Base-by-base conservation (phyloP, 495 filamentous ascomycete species). In the Margaritispora aquatica region DNA sequence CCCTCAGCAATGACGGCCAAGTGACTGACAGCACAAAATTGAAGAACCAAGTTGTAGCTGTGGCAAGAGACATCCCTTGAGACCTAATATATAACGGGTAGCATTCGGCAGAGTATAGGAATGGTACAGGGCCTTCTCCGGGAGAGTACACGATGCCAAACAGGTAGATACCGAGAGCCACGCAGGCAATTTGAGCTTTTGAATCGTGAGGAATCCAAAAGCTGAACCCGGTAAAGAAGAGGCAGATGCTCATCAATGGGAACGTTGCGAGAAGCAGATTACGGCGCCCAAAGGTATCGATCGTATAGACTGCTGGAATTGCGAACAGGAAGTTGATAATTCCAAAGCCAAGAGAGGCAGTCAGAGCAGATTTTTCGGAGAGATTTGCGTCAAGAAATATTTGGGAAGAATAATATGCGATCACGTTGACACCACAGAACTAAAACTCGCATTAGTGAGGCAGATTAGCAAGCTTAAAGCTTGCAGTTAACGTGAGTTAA, bases 371-470 rank as follows among this genome's bases (percentile, higher is more conserved):
- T 34, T 34, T 5, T 13, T 34, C 29, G 29, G 5, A 34, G 5
- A 34, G 5, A 13, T 34, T 34, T 34, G 29, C 29, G 13, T 34
- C 29, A 34, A 34, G 29, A 34, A 34, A 5, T 34, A 34, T 34
- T 34, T 88, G 87, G 0, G 85, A 85, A 0, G 82, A 87, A 72
- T 94, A 96, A 76, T 92, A 94, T n/a, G 89, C 84, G 38, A 93
- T 88, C 70, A 93, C 88, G 73, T 88, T 88, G 48, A 65, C 57
- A 15, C 63, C 64, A 68, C 89, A 94, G 44, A 47, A 47, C 44
- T 47, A 47, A 22, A n/a, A 7, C n/a, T 34, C 5, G 13, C 13
- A 13, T 34, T 34, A 34, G 29, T 34, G n/a, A n/a, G n/a, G n/a
- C 9, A 38, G n/a, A 38, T 38, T 38, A 38, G 34, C 34, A 38